Evolutionary conservation across 1,284 basidiomycete genomes (phyloP).

Genomic region (Malassezia yamatoensis): DNA sequence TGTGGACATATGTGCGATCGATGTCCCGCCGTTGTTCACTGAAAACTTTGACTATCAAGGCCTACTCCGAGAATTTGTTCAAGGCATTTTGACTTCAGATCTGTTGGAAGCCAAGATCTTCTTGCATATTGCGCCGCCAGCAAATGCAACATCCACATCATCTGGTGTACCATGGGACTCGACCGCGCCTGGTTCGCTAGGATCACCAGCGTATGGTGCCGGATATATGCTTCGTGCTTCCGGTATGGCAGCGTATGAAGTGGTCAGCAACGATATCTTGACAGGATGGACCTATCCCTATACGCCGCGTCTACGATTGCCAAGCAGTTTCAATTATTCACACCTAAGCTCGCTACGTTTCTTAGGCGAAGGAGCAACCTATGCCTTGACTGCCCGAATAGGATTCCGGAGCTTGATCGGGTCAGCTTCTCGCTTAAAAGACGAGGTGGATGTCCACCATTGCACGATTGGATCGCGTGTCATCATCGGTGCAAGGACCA

Average conservation of each 20-base stretch:
- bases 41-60: slow-evolving; percentile 98
- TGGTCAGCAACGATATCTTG: slow-evolving; percentile 65
- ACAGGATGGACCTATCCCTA: slow-evolving; percentile 87
- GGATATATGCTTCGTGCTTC: slow-evolving; percentile 39
- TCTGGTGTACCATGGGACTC: slow-evolving; percentile 17
- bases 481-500: slow-evolving; percentile 53
- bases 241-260: slow-evolving; percentile 37
- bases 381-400: slow-evolving; percentile 25
- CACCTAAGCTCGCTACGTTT: slow-evolving; percentile 23
- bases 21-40: slow-evolving; percentile 87
- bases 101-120: slow-evolving; percentile 88
- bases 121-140: slow-evolving; percentile 62
- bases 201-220: slow-evolving; percentile 70
- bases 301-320: slow-evolving; percentile 83
- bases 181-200: slow-evolving; percentile 28
- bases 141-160: slow-evolving; percentile 60
- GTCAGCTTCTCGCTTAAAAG: slow-evolving; percentile 42
- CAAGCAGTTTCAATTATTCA: slow-evolving; percentile 51
- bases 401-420: slow-evolving; percentile 29
- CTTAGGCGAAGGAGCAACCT: slow-evolving; percentile 25
- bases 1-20: slow-evolving; percentile 57
- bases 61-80: slow-evolving; percentile 81
- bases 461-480: slow-evolving; percentile 71
- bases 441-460: slow-evolving; percentile 57
- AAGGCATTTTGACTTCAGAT: slow-evolving; percentile 91